These are phyloP conservation scores for Puccinia coronata DNA, from an alignment of 1,284 basidiomycete species.

Conservation along the genomic window DNA sequence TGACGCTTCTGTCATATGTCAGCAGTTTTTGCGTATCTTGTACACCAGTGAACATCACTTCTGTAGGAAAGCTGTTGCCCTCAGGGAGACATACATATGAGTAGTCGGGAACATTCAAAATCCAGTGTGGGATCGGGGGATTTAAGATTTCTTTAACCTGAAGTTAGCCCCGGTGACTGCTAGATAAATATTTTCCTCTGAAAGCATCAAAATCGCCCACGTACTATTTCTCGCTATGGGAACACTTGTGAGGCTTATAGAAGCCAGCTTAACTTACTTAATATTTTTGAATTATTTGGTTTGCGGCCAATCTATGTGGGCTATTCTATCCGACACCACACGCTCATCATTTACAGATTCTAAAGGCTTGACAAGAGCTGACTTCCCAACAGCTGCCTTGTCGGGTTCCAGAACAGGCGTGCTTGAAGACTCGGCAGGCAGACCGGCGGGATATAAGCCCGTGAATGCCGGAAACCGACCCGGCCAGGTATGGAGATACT, in stretches of 20 bases:
- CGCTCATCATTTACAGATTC: neutral
- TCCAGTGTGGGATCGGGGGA: no score
- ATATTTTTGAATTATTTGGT: neutral
- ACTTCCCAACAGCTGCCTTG: neutral
- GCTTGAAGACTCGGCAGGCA: no score
- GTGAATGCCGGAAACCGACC: neutral
- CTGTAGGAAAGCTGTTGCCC: no score
- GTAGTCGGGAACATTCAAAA: no score
- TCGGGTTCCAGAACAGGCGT: no score
- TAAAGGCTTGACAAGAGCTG: neutral
- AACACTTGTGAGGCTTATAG: neutral
- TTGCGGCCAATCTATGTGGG: neutral
- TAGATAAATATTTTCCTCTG: neutral
- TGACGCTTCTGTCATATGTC: no score
- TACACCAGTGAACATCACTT: no score
- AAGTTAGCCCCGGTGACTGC: neutral
- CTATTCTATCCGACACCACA: neutral
- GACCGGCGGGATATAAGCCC: no score
- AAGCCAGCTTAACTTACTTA: neutral
- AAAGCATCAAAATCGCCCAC: neutral
- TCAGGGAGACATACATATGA: no score
- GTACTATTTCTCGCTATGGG: neutral
- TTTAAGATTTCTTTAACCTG: neutral
- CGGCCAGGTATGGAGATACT: neutral
- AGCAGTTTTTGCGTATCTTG: no score